Evolutionary conservation across 2,329 filamentous ascomycete species (phyloP).

Genomic region (Dactylonectria macrodidyma): DNA sequence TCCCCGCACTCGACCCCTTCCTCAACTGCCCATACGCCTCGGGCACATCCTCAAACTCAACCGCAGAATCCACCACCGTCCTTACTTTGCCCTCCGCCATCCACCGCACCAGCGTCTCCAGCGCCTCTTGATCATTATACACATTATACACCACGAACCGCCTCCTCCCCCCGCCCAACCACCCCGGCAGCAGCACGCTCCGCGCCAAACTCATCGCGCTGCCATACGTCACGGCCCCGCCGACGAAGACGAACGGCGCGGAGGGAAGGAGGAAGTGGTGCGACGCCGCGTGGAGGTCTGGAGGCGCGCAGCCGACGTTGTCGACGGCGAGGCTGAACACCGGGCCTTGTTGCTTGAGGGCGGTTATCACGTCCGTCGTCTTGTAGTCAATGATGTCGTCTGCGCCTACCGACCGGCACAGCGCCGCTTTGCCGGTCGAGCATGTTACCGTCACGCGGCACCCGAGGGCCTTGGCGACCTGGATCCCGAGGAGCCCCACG

Average conservation of each 20-base stretch:
- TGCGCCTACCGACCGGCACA: slow-evolving; percentile 73
- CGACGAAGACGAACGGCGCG: slow-evolving; percentile 67
- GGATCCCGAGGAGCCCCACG: slow-evolving; percentile 72
- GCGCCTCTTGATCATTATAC: slow-evolving; percentile 60
- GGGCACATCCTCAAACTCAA: slow-evolving; percentile 68
- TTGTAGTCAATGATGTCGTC: slow-evolving; percentile 77
- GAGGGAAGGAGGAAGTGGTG: slow-evolving; percentile 64
- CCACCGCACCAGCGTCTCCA: slow-evolving; percentile 68
- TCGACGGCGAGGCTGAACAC: slow-evolving; percentile 70
- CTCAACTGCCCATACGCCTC: slow-evolving; percentile 73
- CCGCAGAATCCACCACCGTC: slow-evolving; percentile 68
- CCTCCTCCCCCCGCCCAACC: slow-evolving; percentile 58
- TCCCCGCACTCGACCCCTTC: slow-evolving; percentile 71
- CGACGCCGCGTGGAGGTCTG: slow-evolving; percentile 66
- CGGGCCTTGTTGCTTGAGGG: slow-evolving; percentile 62
- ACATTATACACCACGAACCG: slow-evolving; percentile 58
- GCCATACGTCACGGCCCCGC: slow-evolving; percentile 53
- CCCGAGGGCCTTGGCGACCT: slow-evolving; percentile 74
- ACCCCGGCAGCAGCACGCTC: slow-evolving; percentile 50
- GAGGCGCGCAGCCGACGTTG: slow-evolving; percentile 67
- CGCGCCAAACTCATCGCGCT: slow-evolving; percentile 43
- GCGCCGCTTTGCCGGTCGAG: slow-evolving; percentile 70
- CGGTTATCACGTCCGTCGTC: slow-evolving; percentile 61
- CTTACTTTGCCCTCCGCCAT: slow-evolving; percentile 71
- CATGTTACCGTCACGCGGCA: slow-evolving; percentile 74